These are phyloP conservation scores for Candida mattraensis DNA, from an alignment of 805 yeast genomes.

Conservation along the genomic window DNA sequence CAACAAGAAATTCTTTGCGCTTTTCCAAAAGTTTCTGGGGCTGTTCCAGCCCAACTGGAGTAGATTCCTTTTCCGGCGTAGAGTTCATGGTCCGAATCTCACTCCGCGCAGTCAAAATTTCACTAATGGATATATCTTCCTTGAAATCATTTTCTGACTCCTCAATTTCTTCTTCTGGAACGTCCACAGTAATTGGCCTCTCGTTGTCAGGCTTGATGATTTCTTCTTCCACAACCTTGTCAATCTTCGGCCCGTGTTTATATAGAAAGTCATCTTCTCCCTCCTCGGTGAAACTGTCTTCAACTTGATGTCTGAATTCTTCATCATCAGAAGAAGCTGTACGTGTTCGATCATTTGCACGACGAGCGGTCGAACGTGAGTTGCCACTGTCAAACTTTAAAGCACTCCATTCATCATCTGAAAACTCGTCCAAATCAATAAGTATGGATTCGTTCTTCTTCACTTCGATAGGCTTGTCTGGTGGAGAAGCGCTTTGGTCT, in stretches of 20 bases:
- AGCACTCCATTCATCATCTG: conserved; percentile 15
- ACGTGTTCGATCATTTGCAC: conserved; percentile 3
- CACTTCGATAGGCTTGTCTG: not conserved
- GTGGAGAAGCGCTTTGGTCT: not conserved
- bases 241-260: not conserved
- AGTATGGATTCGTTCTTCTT: conserved; percentile 6
- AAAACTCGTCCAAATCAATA: conserved; percentile 19
- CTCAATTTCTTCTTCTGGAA: conserved; percentile 13
- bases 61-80: conserved; percentile 4
- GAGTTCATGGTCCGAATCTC: conserved; percentile 4
- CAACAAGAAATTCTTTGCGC: no score
- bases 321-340: conserved; percentile 12
- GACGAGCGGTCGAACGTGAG: no score
- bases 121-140: conserved; percentile 5
- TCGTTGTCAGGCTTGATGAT: not conserved
- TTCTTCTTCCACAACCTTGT: not conserved
- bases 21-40: not conserved
- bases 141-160: conserved; percentile 18
- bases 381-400: conserved; percentile 5
- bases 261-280: conserved; percentile 6
- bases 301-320: conserved; percentile 4
- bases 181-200: no score
- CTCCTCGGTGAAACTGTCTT: conserved; percentile 16
- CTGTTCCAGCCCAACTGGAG: conserved; percentile 6
- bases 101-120: conserved; percentile 1